Base-by-base conservation (phyloP, 805 yeast species). In the Lipomyces kockii region DNA sequence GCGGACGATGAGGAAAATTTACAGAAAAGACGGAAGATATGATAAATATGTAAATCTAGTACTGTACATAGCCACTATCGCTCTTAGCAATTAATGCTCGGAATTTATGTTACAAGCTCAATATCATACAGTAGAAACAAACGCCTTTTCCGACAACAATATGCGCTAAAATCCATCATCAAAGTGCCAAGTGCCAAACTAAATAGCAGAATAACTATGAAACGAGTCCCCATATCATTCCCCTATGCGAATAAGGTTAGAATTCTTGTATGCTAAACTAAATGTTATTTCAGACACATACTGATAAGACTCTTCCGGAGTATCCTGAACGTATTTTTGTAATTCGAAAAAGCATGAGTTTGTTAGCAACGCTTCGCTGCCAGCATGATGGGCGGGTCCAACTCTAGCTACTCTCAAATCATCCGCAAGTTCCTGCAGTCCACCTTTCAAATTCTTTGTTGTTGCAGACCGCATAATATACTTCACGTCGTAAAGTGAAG, bases 401-500 rank as follows among this genome's bases (percentile, higher is more conserved):
- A 76, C 74, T 25, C 73, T 60, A n/a, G 79, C 58, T 56, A 81
- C 74, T 51, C 79, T 77, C 65, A 82, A 76, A 51, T 82, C 84
- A 60, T 82, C 84, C 11, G 84, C 84, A 71, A 78, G 74, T 71
- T 79, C 76, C 72, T 81, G 72, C 71, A 76, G 64, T 74, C 75
- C 63, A 74, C 77, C 72, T 72, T 78, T 74, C 35, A 72, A 35
- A 46, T 53, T 62, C 49, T 73, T 70, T 12, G 61, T 53, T 25
- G 67, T 63, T 70, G 76, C 78, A 53, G 78, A 72, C 65, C 80
- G 79, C 66, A 78, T 77, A 37, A 81, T 76, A 67, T 76, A 74
- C 77, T 94, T 95, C 75, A 95, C 85, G 76, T 94, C 99, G 78
- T 86, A 92, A 62, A 90, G 85, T 65, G 85, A 87, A 22, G 97